These are phyloP conservation scores for Pseudevernia furfuracea DNA, from an alignment of 495 filamentous ascomycete species.

Conservation along the genomic window DNA sequence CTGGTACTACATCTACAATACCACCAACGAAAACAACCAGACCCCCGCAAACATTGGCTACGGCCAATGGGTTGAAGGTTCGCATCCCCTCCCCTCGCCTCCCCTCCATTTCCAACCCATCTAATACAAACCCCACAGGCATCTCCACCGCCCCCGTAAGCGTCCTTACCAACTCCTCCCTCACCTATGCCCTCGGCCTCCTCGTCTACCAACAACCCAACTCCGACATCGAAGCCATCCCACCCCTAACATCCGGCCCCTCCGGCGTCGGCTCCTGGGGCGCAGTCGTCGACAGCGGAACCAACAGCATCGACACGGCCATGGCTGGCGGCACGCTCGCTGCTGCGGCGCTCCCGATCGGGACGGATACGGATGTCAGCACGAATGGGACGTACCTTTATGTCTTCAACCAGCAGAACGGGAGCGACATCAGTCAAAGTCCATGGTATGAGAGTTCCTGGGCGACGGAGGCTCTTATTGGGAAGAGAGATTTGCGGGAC, in stretches of 20 bases:
- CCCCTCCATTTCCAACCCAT: background rate
- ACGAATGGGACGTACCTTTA: background rate
- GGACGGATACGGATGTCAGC: background rate
- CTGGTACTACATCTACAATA: constrained; percentile 1
- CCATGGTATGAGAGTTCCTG: background rate
- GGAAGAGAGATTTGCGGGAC: background rate
- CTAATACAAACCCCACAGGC: background rate
- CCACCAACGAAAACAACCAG: background rate
- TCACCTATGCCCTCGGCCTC: constrained; percentile 3
- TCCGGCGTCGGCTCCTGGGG: background rate
- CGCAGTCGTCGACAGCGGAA: constrained; percentile 2
- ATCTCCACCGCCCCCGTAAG: constrained; percentile 5
- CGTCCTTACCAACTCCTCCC: background rate
- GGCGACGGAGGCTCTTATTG: background rate
- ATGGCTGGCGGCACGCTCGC: background rate
- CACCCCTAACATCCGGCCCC: background rate
- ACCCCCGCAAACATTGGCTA: background rate
- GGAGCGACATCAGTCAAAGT: background rate
- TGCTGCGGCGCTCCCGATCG: background rate
- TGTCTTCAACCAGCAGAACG: constrained; percentile 2
- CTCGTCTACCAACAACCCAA: background rate
- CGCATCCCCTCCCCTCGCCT: background rate
- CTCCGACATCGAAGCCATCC: constrained; percentile 1
- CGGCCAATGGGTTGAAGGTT: constrained; percentile 1
- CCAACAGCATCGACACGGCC: background rate